Evolutionary conservation across 2,329 filamentous ascomycete genomes (phyloP), one percentile per base, ranked within the genome.

Genomic region (Claviceps pusilla): DNA sequence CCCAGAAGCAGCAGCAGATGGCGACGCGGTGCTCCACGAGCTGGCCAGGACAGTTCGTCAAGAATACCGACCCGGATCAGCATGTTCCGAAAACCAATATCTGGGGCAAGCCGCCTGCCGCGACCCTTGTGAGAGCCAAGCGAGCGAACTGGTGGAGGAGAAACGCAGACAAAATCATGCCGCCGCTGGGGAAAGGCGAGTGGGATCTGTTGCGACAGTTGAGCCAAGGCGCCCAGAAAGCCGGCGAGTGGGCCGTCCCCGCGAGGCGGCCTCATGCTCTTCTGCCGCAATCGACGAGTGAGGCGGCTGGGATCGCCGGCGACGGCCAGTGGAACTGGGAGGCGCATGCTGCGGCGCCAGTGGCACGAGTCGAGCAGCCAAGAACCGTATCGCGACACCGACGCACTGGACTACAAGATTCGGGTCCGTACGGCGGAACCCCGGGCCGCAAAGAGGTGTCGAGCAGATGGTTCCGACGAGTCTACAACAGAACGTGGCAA

Each of bases 141-240:
- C 60, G 68, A 49, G 72, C 68, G 33, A 69, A 65, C 28, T 76
- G 74, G 67, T 84, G 77, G 75, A 71, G 65, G 42, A 55, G 55
- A 4, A 61, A 70, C 16, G 66, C 74, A 0, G 63, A 71, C 12
- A 76, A 73, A 56, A 57, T 80, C 7, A 66, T 79, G 59, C 76
- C 78, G n/a, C 81, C 81, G 0, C 55, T 84, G 16, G 71, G 71
- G 7, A 66, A 63, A 33, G 67, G 69, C 19, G 78, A 83, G 61
- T 84, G 79, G 79, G 70, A 82, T 14, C 62, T 73, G 14, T 64
- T 84, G n/a, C 65, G 65, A n/a, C 64, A 66, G 29, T 59, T 84
- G 41, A 71, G 71, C 3, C 57, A 60, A 7, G 79, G 75, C 1
- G 65, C 66, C 31, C 70, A 71, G 10, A 60, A 61, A 50, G 51